Base-by-base conservation (phyloP, 352 stramenopile species). In the Lagenidium sp. region DNA sequence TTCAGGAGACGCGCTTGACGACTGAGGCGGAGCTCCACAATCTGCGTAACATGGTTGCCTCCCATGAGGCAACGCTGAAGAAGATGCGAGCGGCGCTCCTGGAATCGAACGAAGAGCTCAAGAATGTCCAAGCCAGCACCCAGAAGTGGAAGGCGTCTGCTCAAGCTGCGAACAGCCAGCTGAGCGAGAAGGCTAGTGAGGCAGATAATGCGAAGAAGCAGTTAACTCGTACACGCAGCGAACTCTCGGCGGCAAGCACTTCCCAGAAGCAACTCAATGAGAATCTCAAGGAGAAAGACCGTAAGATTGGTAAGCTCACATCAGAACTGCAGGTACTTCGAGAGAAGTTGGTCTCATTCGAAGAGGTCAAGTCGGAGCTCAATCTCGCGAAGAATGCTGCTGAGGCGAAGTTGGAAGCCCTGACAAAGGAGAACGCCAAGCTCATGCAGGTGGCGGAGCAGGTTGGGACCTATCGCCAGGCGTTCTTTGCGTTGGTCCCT, bases 111-210 rank as follows among this genome's bases (percentile, higher is more conserved):
- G 71, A 84, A 35, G 77, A 89, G 57, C 67, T 89, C 5, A 86
- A 89, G 57, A 64, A 79, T n/a, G 59, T 71, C 11, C 73, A 63
- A n/a, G 65, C 65, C 4, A 68, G 76, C 48, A 56, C 63, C 6
- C 44, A 76, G 23, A 89, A 89, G 55, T 86, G 74, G 73, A 89
- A 89, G 50, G 67, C 63, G 49, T 81, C 72, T 18, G 60, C 72
- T 1, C 67, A 85, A 47, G 58, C 53, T 8, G 74, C 77, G 11
- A 86, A 82, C 45, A 63, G 53, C 7, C 45, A 78, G 21, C 59
- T 82, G 47, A 75, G 65, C 13, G 77, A 82, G 44, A 89, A 86
- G 61, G 65, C 64, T 18, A 55, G 66, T 1, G 77, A 89, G 28
- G 68, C 68, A 19, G 77, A 89, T 25, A 82, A 62, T 42, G 62